Base-by-base conservation (phyloP, 345 rosid genomes). In the Salix brachista region DNA sequence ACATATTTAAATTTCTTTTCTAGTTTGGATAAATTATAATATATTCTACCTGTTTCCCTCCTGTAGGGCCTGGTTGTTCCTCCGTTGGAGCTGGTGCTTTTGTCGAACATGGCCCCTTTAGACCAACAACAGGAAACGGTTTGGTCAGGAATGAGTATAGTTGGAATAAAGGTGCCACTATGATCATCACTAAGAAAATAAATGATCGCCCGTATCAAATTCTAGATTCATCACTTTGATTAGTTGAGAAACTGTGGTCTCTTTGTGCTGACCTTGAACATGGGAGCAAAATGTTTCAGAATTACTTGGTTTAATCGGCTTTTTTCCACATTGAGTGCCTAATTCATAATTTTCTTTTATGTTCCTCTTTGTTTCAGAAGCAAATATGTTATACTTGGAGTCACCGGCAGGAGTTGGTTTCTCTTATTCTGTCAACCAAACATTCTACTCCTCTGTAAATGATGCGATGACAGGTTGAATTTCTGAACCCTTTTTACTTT, bases 381-480 rank as follows among this genome's bases (percentile, higher is more conserved):
- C 74, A 58, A 76, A 76, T 16, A 69, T 76, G 58, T 30, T 76
- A 10, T 76, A 76, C 18, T 21, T 76, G 61, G 79, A 76, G n/a
- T 69, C 73, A 18, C 73, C 79, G 3, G 79, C 79, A 37, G 79
- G 79, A 4, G 79, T 76, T 56, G 79, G 73, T 6, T 76, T 68
- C 68, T 76, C 79, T 69, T 67, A 76, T 28, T 76, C 69, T 18
- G 44, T 25, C 6, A 70, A 61, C 6, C 6, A 58, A 42, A 60
- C 69, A 7, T 77, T 77, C 34, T 77, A 77, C 52, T 3, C 69
- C 41, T 12, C 1, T 69, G 71, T 39, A 19, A 46, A 66, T 10
- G 76, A 65, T 67, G 37, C 42, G 5, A 71, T 66, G 6, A 66
- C 78, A 37, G 78, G 78, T 76, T 62, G 7, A 28, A 1, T 13